Base-by-base conservation (phyloP, 1,139 yeast genomes). In the Magnusiomyces paraingens region DNA sequence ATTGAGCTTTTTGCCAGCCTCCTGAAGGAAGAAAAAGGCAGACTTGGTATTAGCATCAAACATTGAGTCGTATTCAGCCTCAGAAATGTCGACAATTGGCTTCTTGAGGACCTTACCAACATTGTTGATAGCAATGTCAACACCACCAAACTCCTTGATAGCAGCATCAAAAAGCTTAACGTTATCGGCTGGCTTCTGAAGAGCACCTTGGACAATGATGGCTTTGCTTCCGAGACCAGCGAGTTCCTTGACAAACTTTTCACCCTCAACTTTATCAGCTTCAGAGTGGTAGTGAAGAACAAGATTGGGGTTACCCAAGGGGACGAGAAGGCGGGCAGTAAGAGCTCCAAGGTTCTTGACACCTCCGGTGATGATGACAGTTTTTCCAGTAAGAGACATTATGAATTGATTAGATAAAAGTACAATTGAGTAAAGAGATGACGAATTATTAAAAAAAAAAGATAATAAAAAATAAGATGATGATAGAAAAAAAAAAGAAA, bases 101-200 rank as follows among this genome's bases (percentile, higher is more conserved):
- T 83, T 83, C 73, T 83, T 82, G 66, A 83, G 71, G 38, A 83
- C 87, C 73, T 70, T 78, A 52, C 88, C 88, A 40, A 82, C 83
- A 59, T 81, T 82, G 70, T 82, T 82, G 60, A 83, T 73, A 32
- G 87, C 88, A 66, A 81, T 75, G 61, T 83, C 86, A 59, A 80
- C 71, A n/a, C 67, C 61, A 22, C 80, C 80, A 55, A 78, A 73
- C 47, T 68, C 64, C 49, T 69, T 65, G 47, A 75, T 73, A n/a
- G 80, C 78, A 5, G 61, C 66, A 20, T 67, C 70, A 62, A 82
- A 83, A 55, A 83, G 68, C 38, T 69, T 66, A 29, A 69, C 66
- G 49, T 75, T 69, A 18, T 75, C 80, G 0, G 62, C 68, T 47
- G 80, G 81, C 2, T 64, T 64, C 46, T 75, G 68, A 53, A 83